Evolutionary conservation across 2,329 filamentous ascomycete genomes (phyloP).

Genomic region (Aureobasidium pullulans): DNA sequence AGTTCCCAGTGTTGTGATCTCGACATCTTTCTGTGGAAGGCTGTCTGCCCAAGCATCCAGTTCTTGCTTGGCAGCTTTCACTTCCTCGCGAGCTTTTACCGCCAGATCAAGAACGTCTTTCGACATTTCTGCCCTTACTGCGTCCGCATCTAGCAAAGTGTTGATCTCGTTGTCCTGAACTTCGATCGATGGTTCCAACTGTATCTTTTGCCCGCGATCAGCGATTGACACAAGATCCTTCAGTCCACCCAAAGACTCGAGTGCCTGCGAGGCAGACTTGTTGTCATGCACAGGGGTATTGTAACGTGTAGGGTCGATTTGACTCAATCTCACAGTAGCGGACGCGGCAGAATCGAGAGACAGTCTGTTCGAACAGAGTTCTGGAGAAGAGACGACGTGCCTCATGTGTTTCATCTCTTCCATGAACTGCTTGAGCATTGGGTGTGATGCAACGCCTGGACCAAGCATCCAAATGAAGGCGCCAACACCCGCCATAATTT

Average conservation of each 20-base stretch:
- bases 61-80: slow-evolving; percentile 31
- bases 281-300: slow-evolving; percentile 61
- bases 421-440: slow-evolving; percentile 63
- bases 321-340: slow-evolving; percentile 61
- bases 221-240: slow-evolving; percentile 23
- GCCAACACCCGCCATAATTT: slow-evolving; percentile 60
- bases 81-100: slow-evolving; percentile 31
- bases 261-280: slow-evolving; percentile 23
- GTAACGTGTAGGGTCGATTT: slow-evolving; percentile 69
- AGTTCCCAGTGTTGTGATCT: slow-evolving; percentile 82
- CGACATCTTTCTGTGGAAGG: slow-evolving; percentile 66
- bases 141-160: slow-evolving; percentile 43
- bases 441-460: slow-evolving; percentile 55
- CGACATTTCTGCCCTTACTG: slow-evolving; percentile 36
- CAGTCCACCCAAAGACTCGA: not conserved
- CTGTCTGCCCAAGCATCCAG: slow-evolving; percentile 53
- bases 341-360: slow-evolving; percentile 59
- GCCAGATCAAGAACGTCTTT: slow-evolving; percentile 49
- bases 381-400: slow-evolving; percentile 71
- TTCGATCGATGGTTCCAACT: slow-evolving; percentile 30
- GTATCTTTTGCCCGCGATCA: slow-evolving; percentile 26
- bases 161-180: slow-evolving; percentile 42
- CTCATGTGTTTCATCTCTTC: slow-evolving; percentile 50
- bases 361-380: slow-evolving; percentile 69
- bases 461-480: slow-evolving; percentile 79